Evolutionary conservation across 768 basidiomycete species (phyloP).

Genomic region (Termitomyces eurrhizus): DNA sequence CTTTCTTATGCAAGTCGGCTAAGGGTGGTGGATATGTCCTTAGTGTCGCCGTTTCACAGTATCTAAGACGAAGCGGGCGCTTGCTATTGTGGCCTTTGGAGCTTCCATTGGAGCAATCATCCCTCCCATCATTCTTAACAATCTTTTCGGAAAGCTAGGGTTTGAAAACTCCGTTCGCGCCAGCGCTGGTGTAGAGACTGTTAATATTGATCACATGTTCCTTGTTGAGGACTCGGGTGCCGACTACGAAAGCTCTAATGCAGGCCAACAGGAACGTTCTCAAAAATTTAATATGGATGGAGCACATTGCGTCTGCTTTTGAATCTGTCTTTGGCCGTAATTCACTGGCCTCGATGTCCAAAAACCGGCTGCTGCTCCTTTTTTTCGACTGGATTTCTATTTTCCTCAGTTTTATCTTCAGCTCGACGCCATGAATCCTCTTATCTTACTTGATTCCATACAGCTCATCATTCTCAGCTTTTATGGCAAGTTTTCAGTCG

Average conservation of each 20-base stretch:
- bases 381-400: slow-evolving; percentile 23
- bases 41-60: slow-evolving; percentile 40
- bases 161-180: slow-evolving; percentile 40
- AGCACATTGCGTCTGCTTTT: slow-evolving; percentile 10
- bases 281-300: slow-evolving; percentile 14
- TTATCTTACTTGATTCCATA: not conserved
- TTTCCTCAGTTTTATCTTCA: slow-evolving; percentile 38
- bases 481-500: not conserved
- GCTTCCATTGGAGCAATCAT: slow-evolving; percentile 41
- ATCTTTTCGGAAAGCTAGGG: slow-evolving; percentile 30
- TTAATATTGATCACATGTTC: slow-evolving; percentile 36
- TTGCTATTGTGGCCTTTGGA: slow-evolving; percentile 45
- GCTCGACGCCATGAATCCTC: slow-evolving; percentile 26
- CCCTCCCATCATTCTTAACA: slow-evolving; percentile 45
- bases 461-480: slow-evolving; percentile 24
- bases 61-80: slow-evolving; percentile 34
- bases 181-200: slow-evolving; percentile 36
- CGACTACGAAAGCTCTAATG: slow-evolving; percentile 15
- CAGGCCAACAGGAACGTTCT: slow-evolving; percentile 3
- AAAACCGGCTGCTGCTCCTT: slow-evolving; percentile 4
- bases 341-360: not conserved
- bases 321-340: not conserved
- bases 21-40: slow-evolving; percentile 27
- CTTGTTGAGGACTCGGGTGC: slow-evolving; percentile 35
- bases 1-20: slow-evolving; percentile 28